Evolutionary conservation across 2,329 filamentous ascomycete species (phyloP).

Genomic region (Pyrenophora seminiperda): DNA sequence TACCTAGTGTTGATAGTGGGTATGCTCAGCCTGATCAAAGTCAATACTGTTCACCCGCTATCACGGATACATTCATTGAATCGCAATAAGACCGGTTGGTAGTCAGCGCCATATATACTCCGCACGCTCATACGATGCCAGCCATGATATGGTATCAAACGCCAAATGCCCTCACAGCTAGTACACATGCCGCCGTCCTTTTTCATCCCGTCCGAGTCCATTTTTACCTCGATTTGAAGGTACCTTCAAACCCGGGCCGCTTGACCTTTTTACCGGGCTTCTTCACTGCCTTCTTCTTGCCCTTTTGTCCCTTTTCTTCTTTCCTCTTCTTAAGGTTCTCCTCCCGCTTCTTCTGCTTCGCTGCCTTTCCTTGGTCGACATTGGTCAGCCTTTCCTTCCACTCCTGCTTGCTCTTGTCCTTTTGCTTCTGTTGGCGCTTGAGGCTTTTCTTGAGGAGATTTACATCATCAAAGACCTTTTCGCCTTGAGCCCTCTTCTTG

Average conservation of each 20-base stretch:
- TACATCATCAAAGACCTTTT: slow-evolving; percentile 86
- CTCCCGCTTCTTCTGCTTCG: slow-evolving; percentile 57
- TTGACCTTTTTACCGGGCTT: slow-evolving; percentile 61
- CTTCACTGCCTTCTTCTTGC: slow-evolving; percentile 54
- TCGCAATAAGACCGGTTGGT: slow-evolving; percentile 23
- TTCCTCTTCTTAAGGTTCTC: slow-evolving; percentile 70
- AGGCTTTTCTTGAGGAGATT: slow-evolving; percentile 84
- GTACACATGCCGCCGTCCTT: slow-evolving; percentile 16
- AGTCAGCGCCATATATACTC: slow-evolving; percentile 32
- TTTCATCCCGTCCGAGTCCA: slow-evolving; percentile 1
- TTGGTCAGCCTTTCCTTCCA: slow-evolving; percentile 62
- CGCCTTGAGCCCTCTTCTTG: slow-evolving; percentile 84
- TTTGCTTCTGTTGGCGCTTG: slow-evolving; percentile 87
- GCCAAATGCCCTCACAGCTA: slow-evolving; percentile 32
- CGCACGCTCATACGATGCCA: slow-evolving; percentile 34
- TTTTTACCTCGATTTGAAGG: slow-evolving; percentile 60
- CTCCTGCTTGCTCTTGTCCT: slow-evolving; percentile 89
- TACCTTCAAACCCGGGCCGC: slow-evolving; percentile 66
- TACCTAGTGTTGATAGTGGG: background rate
- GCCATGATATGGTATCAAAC: slow-evolving; percentile 38
- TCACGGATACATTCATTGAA: too few relatives aligned
- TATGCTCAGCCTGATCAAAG: background rate
- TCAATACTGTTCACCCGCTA: background rate
- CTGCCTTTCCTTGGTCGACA: slow-evolving; percentile 55
- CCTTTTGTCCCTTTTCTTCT: slow-evolving; percentile 79